These are phyloP conservation scores for Vickermania ingenoplastis DNA, from an alignment of 208 protist species.

Conservation along the genomic window DNA sequence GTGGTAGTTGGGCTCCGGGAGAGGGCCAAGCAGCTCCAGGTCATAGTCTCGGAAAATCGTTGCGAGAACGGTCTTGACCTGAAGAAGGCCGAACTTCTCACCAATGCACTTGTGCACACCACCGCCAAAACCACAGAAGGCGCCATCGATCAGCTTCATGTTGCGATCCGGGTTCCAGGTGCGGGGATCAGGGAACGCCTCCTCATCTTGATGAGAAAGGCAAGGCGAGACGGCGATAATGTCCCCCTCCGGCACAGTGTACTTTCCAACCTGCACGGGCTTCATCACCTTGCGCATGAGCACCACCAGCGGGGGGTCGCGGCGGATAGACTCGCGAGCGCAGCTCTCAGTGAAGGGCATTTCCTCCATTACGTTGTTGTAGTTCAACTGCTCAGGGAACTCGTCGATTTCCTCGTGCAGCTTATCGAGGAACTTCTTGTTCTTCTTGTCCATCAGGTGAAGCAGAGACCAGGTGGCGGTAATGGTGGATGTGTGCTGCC, in stretches of 20 bases:
- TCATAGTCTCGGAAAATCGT: slow-evolving; percentile 84
- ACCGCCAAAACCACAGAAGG: slow-evolving; percentile 83
- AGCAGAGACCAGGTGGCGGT: slow-evolving; percentile 87
- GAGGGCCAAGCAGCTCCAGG: slow-evolving; percentile 57
- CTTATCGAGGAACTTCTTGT: slow-evolving; percentile 47
- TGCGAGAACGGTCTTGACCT: slow-evolving; percentile 88
- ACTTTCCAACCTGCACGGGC: slow-evolving; percentile 61
- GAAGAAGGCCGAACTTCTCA: slow-evolving; percentile 89
- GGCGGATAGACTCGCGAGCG: slow-evolving; percentile 86
- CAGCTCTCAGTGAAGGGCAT: slow-evolving; percentile 83
- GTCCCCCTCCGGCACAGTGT: slow-evolving; percentile 81
- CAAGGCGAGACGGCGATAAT: slow-evolving; percentile 81
- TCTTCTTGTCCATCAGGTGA: slow-evolving; percentile 60
- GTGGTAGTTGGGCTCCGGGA: slow-evolving; percentile 83
- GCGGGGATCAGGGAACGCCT: slow-evolving; percentile 74
- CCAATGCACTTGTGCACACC: slow-evolving; percentile 90
- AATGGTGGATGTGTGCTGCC: slow-evolving; percentile 90
- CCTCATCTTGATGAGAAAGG: slow-evolving; percentile 68
- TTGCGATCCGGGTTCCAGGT: slow-evolving; percentile 84
- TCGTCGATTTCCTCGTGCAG: slow-evolving; percentile 67
- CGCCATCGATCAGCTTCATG: slow-evolving; percentile 60
- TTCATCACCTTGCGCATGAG: slow-evolving; percentile 89
- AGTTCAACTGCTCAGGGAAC: slow-evolving; percentile 74
- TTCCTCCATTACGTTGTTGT: slow-evolving; percentile 84
- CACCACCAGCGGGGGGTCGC: slow-evolving; percentile 88